Evolutionary conservation across 2,329 filamentous ascomycete species (phyloP), one percentile per base, ranked within the genome.

Genomic region (Raffaelea deltoideospora): DNA sequence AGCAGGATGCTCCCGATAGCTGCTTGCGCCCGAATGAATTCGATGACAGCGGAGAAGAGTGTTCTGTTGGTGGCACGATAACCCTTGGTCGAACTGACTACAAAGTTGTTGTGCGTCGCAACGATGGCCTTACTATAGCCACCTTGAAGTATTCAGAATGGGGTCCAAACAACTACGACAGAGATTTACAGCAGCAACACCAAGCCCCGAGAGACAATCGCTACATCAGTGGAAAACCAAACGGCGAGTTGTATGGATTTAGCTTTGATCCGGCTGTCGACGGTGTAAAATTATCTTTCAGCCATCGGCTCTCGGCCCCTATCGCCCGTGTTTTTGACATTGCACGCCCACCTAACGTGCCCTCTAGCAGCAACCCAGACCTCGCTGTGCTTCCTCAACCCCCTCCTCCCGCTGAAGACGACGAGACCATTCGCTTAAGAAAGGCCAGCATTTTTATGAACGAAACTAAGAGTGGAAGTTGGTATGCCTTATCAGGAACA

Each of bases 61-160:
- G 87, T 51, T 80, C 78, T 46, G 76, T 80, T 10, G 76, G 72
- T 31, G 82, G 85, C 23, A 90, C 80, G 24, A 72, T 94, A 42
- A 86, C 82, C 0, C 67, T 95, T 2, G 86, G 85, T 21, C 74
- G 84, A 35, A 85, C 84, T 28, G 86, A 95, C 54, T 98, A 98
- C 57, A 88, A 74, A 6, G 79, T 98, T 41, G 76, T 71, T 38
- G 92, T 98, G 31, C 79, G 86, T 45, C 78, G 83, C 41, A 72
- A 69, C 31, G 72, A 80, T 46, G 78, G 79, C 2, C 72, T 79
- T 41, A 72, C 75, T 8, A 79, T 98, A 43, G 93, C 86, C 50
- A 94, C 84, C 0, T 72, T 98, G 47, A 87, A 76, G 45, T 98
- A 92, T 52, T 81, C 85, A 10, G 90, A 98, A 55, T 98, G 90